Conservation (phyloP, 345 rosid species). For the Eutrema heterophyllum region DNA sequence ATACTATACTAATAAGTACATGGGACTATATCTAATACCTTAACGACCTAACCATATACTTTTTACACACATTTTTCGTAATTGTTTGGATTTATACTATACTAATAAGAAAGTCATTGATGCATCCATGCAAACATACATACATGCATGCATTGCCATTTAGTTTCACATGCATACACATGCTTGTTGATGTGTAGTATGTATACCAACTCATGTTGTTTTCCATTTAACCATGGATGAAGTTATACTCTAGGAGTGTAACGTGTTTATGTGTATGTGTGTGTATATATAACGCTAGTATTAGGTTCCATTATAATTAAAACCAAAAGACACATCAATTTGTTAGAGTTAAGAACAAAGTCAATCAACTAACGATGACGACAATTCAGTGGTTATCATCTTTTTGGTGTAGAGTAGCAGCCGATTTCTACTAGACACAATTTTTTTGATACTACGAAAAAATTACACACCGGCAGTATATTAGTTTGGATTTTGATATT, state of each 20-base stretch:
- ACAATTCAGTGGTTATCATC: neutral
- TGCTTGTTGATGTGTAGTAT: neutral
- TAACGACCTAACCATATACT: slow-evolving; percentile 20
- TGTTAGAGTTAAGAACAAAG: neutral
- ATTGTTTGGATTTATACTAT: no score
- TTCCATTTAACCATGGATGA: neutral
- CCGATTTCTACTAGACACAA: neutral
- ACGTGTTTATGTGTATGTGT: no score
- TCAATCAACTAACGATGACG: neutral
- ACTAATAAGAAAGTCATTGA: neutral
- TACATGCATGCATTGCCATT: neutral
- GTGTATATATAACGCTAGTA: neutral
- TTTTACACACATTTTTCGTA: no score
- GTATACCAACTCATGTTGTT: neutral
- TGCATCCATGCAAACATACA: neutral
- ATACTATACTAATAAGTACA: slow-evolving; percentile 11
- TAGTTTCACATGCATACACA: neutral
- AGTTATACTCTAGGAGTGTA: neutral
- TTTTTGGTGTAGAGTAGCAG: neutral
- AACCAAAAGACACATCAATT: neutral
- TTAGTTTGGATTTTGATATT: neutral
- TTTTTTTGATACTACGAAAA: neutral
- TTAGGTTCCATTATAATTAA: neutral
- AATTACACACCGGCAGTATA: neutral
- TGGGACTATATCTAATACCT: neutral